Evolutionary conservation across 1,139 yeast genomes (phyloP), one percentile per base, ranked within the genome.

Genomic region (Taphrina populina): DNA sequence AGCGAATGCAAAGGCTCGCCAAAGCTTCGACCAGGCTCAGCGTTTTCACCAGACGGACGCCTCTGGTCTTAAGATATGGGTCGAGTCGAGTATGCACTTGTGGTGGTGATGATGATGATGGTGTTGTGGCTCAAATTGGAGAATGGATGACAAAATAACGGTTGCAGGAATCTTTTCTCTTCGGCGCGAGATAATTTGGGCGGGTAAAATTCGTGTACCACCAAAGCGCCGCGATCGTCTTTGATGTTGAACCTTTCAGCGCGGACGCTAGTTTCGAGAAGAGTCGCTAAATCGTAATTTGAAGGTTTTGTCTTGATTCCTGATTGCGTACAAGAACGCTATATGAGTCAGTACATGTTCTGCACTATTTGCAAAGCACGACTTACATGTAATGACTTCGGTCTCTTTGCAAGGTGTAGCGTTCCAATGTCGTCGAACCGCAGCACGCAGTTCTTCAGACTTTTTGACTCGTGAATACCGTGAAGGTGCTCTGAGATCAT

Each of bases 261-360:
- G 10, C 11, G 11, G 30, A 8, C 10, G 30, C 20, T n/a, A 43
- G 17, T 43, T 43, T 15, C 47, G 47, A 4, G 47, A 30, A 20
- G 35, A 11, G n/a, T 43, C 47, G 23, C 29, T 37, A 33, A 49
- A 49, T 15, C 54, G 45, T 40, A 49, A 30, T 33, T 49, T 49
- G 54, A 49, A 49, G 11, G 54, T 37, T 27, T 34, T 40, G 29
- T 49, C 54, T 20, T 49, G 54, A 49, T 49, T 49, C 30, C 39
- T 40, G 37, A 39, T 34, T 10, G 46, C 29, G 40, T 49, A 49
- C 33, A 49, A 11, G 33, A 49, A 49, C 4, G 46, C 37, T 37
- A 37, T 2, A 17, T 35, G n/a, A 35, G 40, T 11, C 24, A 35
- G 24, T n/a, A n/a, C n/a, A n/a, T n/a, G n/a, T n/a, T n/a, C n/a